Conservation (phyloP, 2,329 filamentous ascomycete species). For the Diaporthe longicolla region DNA sequence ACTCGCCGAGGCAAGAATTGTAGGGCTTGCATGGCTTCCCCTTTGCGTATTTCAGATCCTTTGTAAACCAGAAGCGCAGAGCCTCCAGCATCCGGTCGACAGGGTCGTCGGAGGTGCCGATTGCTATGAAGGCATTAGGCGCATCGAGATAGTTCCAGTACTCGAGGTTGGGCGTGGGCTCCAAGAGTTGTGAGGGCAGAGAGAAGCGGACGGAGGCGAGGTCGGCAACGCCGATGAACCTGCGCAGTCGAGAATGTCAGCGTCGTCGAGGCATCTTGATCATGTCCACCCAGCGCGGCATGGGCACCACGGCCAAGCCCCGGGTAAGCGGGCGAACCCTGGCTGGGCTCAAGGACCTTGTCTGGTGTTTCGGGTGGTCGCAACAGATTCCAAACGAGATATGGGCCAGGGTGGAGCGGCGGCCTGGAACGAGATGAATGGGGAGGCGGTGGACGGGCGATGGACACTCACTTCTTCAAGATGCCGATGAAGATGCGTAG, state of each 20-base stretch:
- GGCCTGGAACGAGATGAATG: not conserved
- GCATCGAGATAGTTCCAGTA: constrained; percentile 99
- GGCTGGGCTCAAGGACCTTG: too few relatives aligned
- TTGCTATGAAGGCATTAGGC: constrained; percentile 87
- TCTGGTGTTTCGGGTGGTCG: constrained; percentile 6
- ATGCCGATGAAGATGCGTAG: constrained; percentile 90
- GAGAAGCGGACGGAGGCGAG: constrained; percentile 97
- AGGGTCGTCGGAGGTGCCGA: constrained; percentile 90
- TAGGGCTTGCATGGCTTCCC: constrained; percentile 99
- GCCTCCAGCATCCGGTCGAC: constrained; percentile 96
- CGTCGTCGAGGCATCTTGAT: constrained; percentile 44
- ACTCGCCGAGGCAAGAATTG: constrained; percentile 96
- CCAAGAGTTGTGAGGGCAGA: constrained; percentile 92
- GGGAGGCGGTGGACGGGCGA: constrained; percentile 5
- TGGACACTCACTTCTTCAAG: constrained; percentile 79
- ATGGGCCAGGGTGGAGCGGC: not conserved
- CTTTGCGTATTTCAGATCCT: constrained; percentile 98
- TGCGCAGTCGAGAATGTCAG: constrained; percentile 56
- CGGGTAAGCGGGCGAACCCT: not conserved
- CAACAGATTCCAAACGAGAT: constrained; percentile 7
- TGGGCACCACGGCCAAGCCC: not conserved
- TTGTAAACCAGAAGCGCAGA: constrained; percentile 97
- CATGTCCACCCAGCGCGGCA: not conserved
- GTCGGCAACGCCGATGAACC: constrained; percentile 96
- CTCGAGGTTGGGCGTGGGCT: constrained; percentile 96